Evolutionary conservation across 495 filamentous ascomycete species (phyloP).

Genomic region (Trichoderma orchidacearum): DNA sequence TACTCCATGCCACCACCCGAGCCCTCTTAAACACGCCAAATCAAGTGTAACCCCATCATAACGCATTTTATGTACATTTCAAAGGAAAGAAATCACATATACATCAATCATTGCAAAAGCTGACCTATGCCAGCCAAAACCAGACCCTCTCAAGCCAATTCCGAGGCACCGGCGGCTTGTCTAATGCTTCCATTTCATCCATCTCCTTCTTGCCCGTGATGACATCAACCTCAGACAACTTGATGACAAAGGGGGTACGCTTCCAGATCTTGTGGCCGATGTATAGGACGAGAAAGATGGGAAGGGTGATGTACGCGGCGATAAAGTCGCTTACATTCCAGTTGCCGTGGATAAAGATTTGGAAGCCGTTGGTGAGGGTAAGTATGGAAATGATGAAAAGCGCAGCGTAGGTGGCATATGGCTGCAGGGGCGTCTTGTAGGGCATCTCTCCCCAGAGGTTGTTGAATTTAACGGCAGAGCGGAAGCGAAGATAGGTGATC

Average conservation of each 20-base stretch:
- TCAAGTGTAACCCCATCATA: too few relatives aligned
- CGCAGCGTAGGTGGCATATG: conserved; percentile 22
- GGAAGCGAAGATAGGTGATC: conserved; percentile 34
- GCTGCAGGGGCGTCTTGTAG: conserved; percentile 25
- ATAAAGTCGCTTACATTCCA: conserved; percentile 26
- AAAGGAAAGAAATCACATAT: not conserved
- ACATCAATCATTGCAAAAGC: not conserved
- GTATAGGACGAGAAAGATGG: conserved; percentile 26
- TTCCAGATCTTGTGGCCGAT: conserved; percentile 23
- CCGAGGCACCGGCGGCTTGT: conserved; percentile 13
- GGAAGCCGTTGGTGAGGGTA: conserved; percentile 35
- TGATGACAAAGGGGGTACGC: conserved; percentile 16
- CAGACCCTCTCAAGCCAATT: conserved; percentile 2
- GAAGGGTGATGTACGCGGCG: conserved; percentile 35
- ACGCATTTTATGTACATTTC: not conserved
- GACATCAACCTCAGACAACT: conserved; percentile 24
- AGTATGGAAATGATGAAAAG: conserved; percentile 23
- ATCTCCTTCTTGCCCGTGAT: conserved; percentile 37
- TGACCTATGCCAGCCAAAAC: conserved; percentile 2
- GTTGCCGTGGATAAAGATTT: conserved; percentile 20
- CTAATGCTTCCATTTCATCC: conserved; percentile 2
- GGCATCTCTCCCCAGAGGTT: conserved; percentile 22
- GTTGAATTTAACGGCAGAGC: conserved; percentile 22
- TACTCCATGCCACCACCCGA: too few relatives aligned
- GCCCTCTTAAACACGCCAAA: too few relatives aligned